phyloP scores from a whole-genome alignment of 1,284 basidiomycete species.

The Ganoderma boninense region DNA sequence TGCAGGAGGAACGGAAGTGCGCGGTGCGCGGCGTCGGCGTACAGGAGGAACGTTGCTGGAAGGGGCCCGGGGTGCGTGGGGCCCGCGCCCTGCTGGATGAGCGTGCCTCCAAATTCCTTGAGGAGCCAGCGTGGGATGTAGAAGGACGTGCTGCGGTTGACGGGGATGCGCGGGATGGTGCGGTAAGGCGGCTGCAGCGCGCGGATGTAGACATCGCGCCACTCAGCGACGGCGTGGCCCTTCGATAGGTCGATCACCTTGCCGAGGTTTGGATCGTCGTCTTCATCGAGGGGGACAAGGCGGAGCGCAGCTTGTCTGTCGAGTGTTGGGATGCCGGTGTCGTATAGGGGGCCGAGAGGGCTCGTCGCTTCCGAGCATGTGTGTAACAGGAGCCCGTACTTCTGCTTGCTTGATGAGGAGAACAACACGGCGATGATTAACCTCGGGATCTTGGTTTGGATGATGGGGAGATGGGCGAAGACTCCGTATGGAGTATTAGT shows the following conservation, averaged over 20 bases:
- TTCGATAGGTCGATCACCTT: slow-evolving; percentile 1
- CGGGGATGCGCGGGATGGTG: slow-evolving; percentile 3
- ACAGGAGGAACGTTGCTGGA: not conserved
- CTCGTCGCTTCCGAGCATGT: slow-evolving; percentile 1
- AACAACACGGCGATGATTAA: not conserved
- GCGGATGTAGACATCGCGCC: slow-evolving; percentile 2
- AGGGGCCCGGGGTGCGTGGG: not conserved
- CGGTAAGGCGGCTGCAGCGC: slow-evolving; percentile 1
- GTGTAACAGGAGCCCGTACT: not conserved
- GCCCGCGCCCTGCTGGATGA: not conserved
- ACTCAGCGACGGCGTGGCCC: not conserved
- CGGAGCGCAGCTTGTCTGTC: not conserved
- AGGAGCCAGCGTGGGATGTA: slow-evolving; percentile 6
- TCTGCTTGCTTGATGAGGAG: not conserved
- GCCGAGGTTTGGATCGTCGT: not conserved
- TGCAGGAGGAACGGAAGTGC: not conserved
- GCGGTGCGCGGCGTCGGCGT: not conserved
- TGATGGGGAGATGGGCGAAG: slow-evolving; percentile 6
- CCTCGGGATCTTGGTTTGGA: slow-evolving; percentile 2
- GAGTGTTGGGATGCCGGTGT: not conserved
- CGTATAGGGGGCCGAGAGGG: not conserved
- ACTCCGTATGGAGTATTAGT: slow-evolving; percentile 12
- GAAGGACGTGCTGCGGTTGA: slow-evolving; percentile 4
- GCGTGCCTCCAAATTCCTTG: not conserved
- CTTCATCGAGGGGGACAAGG: not conserved